These are phyloP conservation scores for Posidonia australis DNA, from an alignment of 106 monocot genomes.

Conservation along the genomic window DNA sequence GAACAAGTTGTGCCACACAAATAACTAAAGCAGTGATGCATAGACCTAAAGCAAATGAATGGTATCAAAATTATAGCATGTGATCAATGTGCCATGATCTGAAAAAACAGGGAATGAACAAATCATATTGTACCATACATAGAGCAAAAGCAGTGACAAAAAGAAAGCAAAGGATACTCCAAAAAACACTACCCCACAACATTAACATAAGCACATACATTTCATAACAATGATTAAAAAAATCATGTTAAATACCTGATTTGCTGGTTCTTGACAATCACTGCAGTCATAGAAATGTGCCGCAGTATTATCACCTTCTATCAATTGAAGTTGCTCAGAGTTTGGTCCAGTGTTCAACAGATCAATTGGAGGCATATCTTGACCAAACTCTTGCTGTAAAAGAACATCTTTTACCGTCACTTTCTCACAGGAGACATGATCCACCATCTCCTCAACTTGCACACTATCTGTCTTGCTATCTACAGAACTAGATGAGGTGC, in stretches of 20 bases:
- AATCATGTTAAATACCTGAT: neutral
- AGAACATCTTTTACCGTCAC: slow-evolving; percentile 1
- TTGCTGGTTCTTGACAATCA: neutral
- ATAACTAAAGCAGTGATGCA: too few species aligned
- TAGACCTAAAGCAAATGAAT: too few species aligned
- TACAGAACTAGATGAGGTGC: too few species aligned
- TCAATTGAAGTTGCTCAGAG: slow-evolving; percentile 3
- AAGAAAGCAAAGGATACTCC: neutral
- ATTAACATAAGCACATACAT: neutral
- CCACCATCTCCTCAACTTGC: neutral
- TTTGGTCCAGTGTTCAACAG: neutral
- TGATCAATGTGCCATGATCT: too few species aligned
- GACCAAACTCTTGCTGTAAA: slow-evolving; percentile 9
- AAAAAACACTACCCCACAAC: neutral
- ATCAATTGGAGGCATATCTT: neutral
- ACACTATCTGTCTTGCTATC: neutral
- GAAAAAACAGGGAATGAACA: too few species aligned
- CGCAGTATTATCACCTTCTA: neutral
- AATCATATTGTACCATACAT: too few species aligned
- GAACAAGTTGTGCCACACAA: too few species aligned
- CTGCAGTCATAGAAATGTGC: neutral
- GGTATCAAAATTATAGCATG: too few species aligned
- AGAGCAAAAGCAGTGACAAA: too few species aligned
- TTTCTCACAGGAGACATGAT: neutral
- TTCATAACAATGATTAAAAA: neutral